These are phyloP conservation scores for Cryphonectria nitschkei DNA, from an alignment of 2,329 filamentous ascomycete species.

Conservation along the genomic window DNA sequence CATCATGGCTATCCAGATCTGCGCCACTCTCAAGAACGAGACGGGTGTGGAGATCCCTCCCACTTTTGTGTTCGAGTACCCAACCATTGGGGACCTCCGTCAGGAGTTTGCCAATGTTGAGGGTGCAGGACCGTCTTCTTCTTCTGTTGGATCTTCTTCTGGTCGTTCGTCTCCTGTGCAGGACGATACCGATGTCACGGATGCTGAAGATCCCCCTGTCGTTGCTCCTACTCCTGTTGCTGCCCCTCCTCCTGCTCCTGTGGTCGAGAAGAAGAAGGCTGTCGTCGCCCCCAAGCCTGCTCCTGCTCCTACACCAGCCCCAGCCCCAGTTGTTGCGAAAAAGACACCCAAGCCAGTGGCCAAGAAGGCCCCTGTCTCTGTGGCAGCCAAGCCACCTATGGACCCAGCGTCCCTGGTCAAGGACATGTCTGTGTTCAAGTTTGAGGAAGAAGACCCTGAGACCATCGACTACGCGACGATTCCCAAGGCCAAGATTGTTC, in stretches of 20 bases:
- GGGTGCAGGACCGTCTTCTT: neutral
- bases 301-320: neutral
- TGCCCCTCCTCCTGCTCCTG: conserved; percentile 3
- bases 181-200: conserved; percentile 14
- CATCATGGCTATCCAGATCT: conserved; percentile 35
- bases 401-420: conserved; percentile 22
- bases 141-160: neutral
- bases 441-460: conserved; percentile 23
- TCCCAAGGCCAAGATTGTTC: conserved; percentile 32
- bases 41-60: conserved; percentile 31
- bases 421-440: conserved; percentile 24
- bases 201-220: conserved; percentile 14
- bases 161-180: conserved; percentile 16
- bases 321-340: conserved; percentile 2
- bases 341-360: neutral
- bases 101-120: conserved; percentile 25
- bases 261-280: neutral
- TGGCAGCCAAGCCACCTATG: conserved; percentile 2
- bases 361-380: conserved; percentile 16
- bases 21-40: conserved; percentile 32
- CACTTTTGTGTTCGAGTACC: conserved; percentile 31
- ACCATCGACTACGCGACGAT: conserved; percentile 25
- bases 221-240: neutral
- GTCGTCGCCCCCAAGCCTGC: conserved; percentile 4
- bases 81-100: conserved; percentile 31